Percentiles rank a stretch among this genome's conserved stretches.
Conservation (phyloP, 768 basidiomycete species). For the Tricholoma matsutake region DNA sequence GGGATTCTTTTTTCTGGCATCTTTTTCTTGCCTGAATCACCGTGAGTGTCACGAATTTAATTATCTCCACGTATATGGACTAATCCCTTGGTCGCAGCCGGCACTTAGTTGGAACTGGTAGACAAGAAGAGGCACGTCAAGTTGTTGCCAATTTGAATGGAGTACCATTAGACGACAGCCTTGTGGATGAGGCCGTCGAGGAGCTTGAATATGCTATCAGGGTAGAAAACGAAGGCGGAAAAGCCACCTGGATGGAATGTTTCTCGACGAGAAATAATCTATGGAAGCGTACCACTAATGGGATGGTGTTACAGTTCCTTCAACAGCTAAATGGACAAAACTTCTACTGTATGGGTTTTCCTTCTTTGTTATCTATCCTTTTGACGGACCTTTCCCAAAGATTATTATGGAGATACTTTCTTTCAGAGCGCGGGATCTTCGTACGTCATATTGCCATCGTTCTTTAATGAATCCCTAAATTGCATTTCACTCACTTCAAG, state of each 20-base stretch:
- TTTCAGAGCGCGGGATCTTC: conserved; percentile 70
- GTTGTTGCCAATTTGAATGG: conserved; percentile 66
- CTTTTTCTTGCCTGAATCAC: conserved; percentile 77
- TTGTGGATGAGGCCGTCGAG: conserved; percentile 58
- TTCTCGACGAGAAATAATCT: conserved; percentile 66
- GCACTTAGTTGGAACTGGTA: conserved; percentile 59
- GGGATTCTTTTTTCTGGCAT: conserved; percentile 63
- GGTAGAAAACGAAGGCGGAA: conserved; percentile 77
- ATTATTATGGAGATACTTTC: conserved; percentile 80
- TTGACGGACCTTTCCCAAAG: conserved; percentile 28
- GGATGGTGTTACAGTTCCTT: conserved; percentile 81
- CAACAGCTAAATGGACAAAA: conserved; percentile 82
- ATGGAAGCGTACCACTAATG: conserved; percentile 73
- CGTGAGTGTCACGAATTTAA: conserved; percentile 38
- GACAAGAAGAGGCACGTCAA: conserved; percentile 49
- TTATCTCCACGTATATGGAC: background rate
- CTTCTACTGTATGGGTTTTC: conserved; percentile 59
- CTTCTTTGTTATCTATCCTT: background rate
- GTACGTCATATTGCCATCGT: conserved; percentile 29
- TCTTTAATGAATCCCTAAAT: background rate
- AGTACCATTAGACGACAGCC: conserved; percentile 51
- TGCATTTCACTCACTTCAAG: conserved; percentile 22
- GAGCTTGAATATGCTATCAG: conserved; percentile 65
- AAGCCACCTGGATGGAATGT: conserved; percentile 76
- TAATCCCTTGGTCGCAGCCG: conserved; percentile 38